Evolutionary conservation across 768 basidiomycete species (phyloP).

Genomic region (Pisolithus orientalis): DNA sequence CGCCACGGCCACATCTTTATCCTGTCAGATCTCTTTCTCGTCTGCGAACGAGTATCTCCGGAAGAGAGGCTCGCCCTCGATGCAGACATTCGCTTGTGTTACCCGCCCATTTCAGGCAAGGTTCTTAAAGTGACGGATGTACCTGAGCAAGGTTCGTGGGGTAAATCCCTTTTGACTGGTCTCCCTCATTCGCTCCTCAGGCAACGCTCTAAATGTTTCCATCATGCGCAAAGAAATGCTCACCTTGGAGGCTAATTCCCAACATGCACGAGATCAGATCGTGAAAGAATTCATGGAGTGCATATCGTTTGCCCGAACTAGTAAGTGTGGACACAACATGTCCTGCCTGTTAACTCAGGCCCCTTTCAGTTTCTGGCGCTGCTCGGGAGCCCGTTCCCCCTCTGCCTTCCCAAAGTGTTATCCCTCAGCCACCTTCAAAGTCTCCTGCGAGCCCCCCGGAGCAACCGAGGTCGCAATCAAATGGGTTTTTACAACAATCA

Average conservation of each 20-base stretch:
- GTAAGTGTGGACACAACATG: slow-evolving; percentile 41
- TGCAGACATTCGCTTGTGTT: slow-evolving; percentile 86
- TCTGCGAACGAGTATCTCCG: slow-evolving; percentile 78
- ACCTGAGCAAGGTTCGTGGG: slow-evolving; percentile 50
- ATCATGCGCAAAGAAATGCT: slow-evolving; percentile 89
- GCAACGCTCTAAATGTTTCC: slow-evolving; percentile 64
- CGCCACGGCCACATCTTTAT: slow-evolving; percentile 77
- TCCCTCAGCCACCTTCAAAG: slow-evolving; percentile 18
- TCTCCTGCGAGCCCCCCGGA: not conserved
- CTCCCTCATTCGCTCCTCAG: slow-evolving; percentile 34
- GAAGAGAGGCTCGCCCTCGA: slow-evolving; percentile 53
- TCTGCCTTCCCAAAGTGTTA: slow-evolving; percentile 42
- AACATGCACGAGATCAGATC: slow-evolving; percentile 53
- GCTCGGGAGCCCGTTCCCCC: slow-evolving; percentile 66
- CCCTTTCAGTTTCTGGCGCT: slow-evolving; percentile 43
- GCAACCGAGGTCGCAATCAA: slow-evolving; percentile 18
- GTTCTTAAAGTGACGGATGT: slow-evolving; percentile 70
- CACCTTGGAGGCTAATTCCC: slow-evolving; percentile 54
- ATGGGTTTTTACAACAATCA: slow-evolving; percentile 10
- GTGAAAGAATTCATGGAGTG: slow-evolving; percentile 73
- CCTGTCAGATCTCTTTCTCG: slow-evolving; percentile 86
- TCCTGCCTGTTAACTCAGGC: slow-evolving; percentile 2
- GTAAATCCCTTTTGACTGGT: slow-evolving; percentile 1
- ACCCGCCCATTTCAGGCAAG: slow-evolving; percentile 93
- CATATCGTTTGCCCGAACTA: slow-evolving; percentile 68